Evolutionary conservation across 768 basidiomycete species (phyloP), one percentile per base, ranked within the genome.

Genomic region (Suillus paluster): DNA sequence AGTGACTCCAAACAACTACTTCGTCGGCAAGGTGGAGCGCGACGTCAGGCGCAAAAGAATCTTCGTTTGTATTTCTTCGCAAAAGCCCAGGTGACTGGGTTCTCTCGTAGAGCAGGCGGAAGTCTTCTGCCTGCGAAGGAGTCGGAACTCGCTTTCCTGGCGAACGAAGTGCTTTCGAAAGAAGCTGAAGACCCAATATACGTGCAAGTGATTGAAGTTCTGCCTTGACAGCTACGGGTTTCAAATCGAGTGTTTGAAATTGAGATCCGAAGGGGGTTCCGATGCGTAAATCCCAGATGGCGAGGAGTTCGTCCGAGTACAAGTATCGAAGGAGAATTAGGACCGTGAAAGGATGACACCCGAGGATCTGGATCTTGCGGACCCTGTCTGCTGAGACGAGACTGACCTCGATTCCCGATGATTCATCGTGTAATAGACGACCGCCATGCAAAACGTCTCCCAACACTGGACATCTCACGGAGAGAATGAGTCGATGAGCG

Each of bases 291-390:
- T 99, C 95, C 93, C 95, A 96, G 15, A 95, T 73, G 0, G 93
- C 87, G 12, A 93, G 78, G 1, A 96, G 74, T 44, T 88, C 84
- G 71, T 99, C 97, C 1, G 91, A 84, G 74, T 98, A 98, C n/a
- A 98, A 74, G 69, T 95, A 98, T 25, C 87, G 83, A 21, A 97
- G 73, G 21, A 98, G 78, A 23, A 97, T 81, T 17, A 97, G 83
- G 17, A 90, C 74, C 0, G 93, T 78, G 8, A 96, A 76, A 0
- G 89, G 81, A 49, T 87, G 84, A 63, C 85, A 86, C 2, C 86
- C 86, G 0, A 78, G 69, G 48, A 97, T 67, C 19, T 71, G 70
- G 2, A 91, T 70, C 14, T 75, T 72, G 12, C 70, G 67, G 38
- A 45, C 56, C 38, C 41, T 42, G 39, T 12, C 34, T 45, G 21